These are phyloP conservation scores for Orobanche coerulescens DNA, from an alignment of 257 asterid genomes.

Conservation along the genomic window DNA sequence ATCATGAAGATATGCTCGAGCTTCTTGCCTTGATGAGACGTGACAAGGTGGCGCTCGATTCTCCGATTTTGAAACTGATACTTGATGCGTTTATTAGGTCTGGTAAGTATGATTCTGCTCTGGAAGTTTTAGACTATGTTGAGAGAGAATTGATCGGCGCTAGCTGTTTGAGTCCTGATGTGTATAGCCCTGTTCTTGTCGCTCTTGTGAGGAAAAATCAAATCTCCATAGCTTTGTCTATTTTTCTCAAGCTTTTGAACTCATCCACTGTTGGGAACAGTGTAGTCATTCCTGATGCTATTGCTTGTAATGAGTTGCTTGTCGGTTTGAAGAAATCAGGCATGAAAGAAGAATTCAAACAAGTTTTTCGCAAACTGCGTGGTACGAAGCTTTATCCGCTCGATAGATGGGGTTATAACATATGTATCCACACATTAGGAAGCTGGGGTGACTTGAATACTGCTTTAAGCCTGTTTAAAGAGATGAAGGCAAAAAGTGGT, in stretches of 20 bases:
- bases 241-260: slow-evolving; percentile 64
- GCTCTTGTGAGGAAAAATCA: slow-evolving; percentile 73
- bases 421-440: slow-evolving; percentile 77
- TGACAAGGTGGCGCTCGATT: slow-evolving; percentile 53
- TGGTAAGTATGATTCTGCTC: slow-evolving; percentile 62
- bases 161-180: slow-evolving; percentile 40
- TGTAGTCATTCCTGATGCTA: slow-evolving; percentile 42
- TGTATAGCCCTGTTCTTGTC: slow-evolving; percentile 56
- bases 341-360: slow-evolving; percentile 59
- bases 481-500: slow-evolving; percentile 70
- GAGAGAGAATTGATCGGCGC: slow-evolving; percentile 39
- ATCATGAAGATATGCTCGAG: slow-evolving; percentile 41
- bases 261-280: slow-evolving; percentile 20
- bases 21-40: slow-evolving; percentile 46
- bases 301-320: slow-evolving; percentile 84
- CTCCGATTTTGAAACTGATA: slow-evolving; percentile 52
- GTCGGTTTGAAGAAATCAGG: slow-evolving; percentile 66
- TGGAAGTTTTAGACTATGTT: slow-evolving; percentile 50
- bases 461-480: slow-evolving; percentile 65
- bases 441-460: slow-evolving; percentile 65
- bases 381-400: slow-evolving; percentile 46
- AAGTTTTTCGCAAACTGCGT: slow-evolving; percentile 50
- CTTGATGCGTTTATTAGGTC: slow-evolving; percentile 57
- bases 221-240: slow-evolving; percentile 51
- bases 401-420: slow-evolving; percentile 80